phyloP scores from a whole-genome alignment of 2,329 filamentous ascomycete genomes.

The Exophiala phaeomuriformis region DNA sequence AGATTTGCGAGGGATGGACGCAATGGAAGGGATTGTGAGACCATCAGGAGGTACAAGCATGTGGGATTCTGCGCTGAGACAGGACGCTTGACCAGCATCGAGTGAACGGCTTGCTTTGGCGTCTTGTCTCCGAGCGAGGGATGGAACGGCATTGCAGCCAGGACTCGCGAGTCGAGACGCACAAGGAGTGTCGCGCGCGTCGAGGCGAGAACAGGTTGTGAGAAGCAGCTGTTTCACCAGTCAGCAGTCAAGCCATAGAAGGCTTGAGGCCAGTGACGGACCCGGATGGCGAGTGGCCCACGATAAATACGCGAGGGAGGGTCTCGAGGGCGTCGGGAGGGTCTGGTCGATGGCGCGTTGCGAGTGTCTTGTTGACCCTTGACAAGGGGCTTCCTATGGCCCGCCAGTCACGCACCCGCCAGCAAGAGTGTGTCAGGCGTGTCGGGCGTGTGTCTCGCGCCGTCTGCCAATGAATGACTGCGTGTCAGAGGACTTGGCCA shows the following conservation, averaged over 20 bases:
- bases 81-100: neutral
- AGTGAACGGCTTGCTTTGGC: neutral
- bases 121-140: slow-evolving; percentile 3
- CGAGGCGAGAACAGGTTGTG: slow-evolving; percentile 5
- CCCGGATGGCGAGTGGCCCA: slow-evolving; percentile 3
- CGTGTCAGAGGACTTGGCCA: neutral
- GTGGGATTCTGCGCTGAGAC: slow-evolving; percentile 13
- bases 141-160: slow-evolving; percentile 6
- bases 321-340: slow-evolving; percentile 10
- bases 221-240: slow-evolving; percentile 19
- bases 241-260: slow-evolving; percentile 12
- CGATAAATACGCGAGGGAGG: slow-evolving; percentile 6
- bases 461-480: slow-evolving; percentile 5
- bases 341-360: slow-evolving; percentile 20
- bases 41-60: slow-evolving; percentile 18
- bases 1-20: neutral
- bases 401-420: neutral
- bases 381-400: neutral
- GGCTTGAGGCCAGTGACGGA: neutral
- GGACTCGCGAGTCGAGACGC: slow-evolving; percentile 2
- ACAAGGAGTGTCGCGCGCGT: slow-evolving; percentile 13
- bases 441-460: slow-evolving; percentile 21
- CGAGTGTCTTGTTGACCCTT: neutral
- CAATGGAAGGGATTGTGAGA: slow-evolving; percentile 16
- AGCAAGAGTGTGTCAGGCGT: slow-evolving; percentile 20